Conservation (phyloP, 192 early-diverging fungal genomes). For the Backusella sp. region DNA sequence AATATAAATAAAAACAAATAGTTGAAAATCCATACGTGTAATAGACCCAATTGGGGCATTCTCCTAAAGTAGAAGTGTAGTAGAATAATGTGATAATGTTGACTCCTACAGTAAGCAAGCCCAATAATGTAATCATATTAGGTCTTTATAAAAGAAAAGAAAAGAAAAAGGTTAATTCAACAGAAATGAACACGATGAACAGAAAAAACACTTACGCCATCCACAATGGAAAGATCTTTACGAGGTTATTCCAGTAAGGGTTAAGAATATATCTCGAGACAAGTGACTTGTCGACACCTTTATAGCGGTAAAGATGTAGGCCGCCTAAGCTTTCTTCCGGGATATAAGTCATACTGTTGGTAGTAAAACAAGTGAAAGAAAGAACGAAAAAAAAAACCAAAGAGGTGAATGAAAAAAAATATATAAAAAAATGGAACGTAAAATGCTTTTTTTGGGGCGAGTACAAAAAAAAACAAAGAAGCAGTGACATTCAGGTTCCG, state of each 20-base stretch:
- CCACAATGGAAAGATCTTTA: constrained; percentile 88
- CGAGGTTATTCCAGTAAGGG: constrained; percentile 90
- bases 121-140: constrained; percentile 88
- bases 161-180: background rate
- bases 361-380: background rate
- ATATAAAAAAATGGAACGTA: background rate
- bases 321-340: constrained; percentile 65
- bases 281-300: constrained; percentile 79
- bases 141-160: constrained; percentile 46
- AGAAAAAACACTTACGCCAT: constrained; percentile 74
- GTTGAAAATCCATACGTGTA: constrained; percentile 51
- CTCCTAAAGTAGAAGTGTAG: constrained; percentile 69
- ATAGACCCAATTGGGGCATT: constrained; percentile 83
- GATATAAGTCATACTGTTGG: constrained; percentile 53
- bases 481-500: constrained; percentile 8
- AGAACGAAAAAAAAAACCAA: background rate
- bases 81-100: constrained; percentile 73
- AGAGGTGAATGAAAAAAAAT: background rate
- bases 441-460: constrained; percentile 3
- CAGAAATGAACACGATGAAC: background rate
- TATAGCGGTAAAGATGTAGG: constrained; percentile 79
- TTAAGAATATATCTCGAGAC: constrained; percentile 77
- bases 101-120: constrained; percentile 74
- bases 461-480: constrained; percentile 7
- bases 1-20: background rate